phyloP scores from a whole-genome alignment of 768 basidiomycete genomes.

The Coprinellus micaceus region DNA sequence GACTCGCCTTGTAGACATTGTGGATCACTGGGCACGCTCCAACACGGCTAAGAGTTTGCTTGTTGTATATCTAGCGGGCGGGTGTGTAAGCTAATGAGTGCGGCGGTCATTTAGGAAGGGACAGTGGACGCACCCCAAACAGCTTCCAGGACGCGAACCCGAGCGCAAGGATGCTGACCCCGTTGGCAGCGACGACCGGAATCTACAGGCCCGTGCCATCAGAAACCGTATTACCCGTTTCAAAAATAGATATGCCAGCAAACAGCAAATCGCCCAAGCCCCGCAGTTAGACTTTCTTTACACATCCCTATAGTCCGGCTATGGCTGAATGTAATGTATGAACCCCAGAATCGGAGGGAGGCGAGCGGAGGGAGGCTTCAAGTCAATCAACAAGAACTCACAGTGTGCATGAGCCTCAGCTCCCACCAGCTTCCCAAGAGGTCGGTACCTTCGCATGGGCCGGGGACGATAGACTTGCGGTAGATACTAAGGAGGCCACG shows the following conservation, averaged over 20 bases:
- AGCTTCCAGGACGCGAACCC: slow-evolving; percentile 39
- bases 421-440: slow-evolving; percentile 44
- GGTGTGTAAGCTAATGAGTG: not conserved
- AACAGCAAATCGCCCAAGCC: not conserved
- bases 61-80: slow-evolving; percentile 39
- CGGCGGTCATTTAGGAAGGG: not conserved
- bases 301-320: no score
- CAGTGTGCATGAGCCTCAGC: slow-evolving; percentile 29
- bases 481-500: slow-evolving; percentile 29
- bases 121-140: slow-evolving; percentile 26
- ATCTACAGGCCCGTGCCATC: slow-evolving; percentile 24
- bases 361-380: not conserved
- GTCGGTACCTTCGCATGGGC: slow-evolving; percentile 38
- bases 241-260: no score
- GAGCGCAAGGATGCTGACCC: slow-evolving; percentile 32
- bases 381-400: slow-evolving; percentile 21
- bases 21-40: slow-evolving; percentile 43
- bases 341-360: no score
- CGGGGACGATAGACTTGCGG: slow-evolving; percentile 29
- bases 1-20: slow-evolving; percentile 51
- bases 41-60: slow-evolving; percentile 45
- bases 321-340: no score
- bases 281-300: no score
- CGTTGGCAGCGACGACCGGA: slow-evolving; percentile 38
- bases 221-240: no score